Conservation (phyloP, 192 early-diverging fungal genomes). For the Neocallimastix lanati region DNA sequence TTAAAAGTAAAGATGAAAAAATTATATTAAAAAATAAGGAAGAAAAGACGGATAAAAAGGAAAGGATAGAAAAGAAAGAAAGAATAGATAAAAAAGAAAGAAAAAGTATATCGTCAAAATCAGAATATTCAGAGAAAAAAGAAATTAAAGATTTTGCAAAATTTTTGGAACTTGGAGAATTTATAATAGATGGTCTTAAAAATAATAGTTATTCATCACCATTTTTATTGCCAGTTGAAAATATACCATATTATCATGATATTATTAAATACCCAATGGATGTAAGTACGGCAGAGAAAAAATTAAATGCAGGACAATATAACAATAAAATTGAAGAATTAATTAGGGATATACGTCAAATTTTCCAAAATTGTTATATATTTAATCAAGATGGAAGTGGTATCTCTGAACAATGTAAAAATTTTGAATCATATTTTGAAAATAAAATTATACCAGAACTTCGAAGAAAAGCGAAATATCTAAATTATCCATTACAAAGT, state of each 20-base stretch:
- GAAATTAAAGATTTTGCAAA: neutral
- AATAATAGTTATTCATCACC: conserved; percentile 23
- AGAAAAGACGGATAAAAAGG: too few species aligned
- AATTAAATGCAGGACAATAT: conserved; percentile 28
- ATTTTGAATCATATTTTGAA: neutral
- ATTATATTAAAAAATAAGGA: too few species aligned
- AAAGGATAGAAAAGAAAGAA: neutral
- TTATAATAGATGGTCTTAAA: conserved; percentile 14
- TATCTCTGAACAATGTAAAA: neutral
- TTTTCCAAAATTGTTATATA: conserved; percentile 15
- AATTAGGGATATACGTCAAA: conserved; percentile 33
- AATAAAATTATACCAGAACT: neutral
- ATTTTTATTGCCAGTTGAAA: conserved; percentile 45
- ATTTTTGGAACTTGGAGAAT: conserved; percentile 1
- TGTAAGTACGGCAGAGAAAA: conserved; percentile 36
- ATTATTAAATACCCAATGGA: conserved; percentile 59
- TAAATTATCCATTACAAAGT: neutral
- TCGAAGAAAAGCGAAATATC: neutral
- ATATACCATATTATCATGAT: conserved; percentile 41
- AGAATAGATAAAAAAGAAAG: neutral
- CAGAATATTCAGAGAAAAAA: neutral
- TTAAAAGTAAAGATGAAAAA: too few species aligned
- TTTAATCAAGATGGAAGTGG: neutral
- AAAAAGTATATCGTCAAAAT: neutral
- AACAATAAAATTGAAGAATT: conserved; percentile 18